phyloP scores from a whole-genome alignment of 208 protist genomes.

The Kentomonas sorsogonicus region DNA sequence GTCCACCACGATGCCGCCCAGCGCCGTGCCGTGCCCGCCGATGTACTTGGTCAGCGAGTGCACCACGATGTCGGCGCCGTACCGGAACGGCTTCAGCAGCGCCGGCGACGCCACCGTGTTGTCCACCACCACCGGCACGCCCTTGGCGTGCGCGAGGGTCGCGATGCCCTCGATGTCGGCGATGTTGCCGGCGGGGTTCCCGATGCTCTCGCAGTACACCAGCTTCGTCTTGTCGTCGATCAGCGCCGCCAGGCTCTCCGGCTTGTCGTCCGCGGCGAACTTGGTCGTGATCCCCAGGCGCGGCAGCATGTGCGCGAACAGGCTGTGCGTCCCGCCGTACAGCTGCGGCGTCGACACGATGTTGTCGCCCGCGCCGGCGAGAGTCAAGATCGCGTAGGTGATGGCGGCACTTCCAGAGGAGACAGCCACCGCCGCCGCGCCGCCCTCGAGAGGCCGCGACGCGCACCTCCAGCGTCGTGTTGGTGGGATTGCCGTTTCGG shows the following conservation, averaged over 20 bases:
- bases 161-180: conserved; percentile 5
- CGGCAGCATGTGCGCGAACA: conserved; percentile 1
- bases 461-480: not conserved
- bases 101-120: conserved; percentile 43
- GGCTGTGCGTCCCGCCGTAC: conserved; percentile 10
- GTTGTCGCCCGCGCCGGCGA: conserved; percentile 1
- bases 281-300: not conserved
- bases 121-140: conserved; percentile 5
- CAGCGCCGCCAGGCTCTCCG: not conserved
- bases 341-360: conserved; percentile 11
- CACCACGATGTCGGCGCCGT: conserved; percentile 84
- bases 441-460: conserved; percentile 7
- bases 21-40: conserved; percentile 8
- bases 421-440: not conserved
- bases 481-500: conserved; percentile 1
- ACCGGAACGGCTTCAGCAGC: conserved; percentile 60
- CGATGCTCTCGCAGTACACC: not conserved
- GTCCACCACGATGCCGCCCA: conserved; percentile 77
- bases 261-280: not conserved
- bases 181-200: conserved; percentile 7
- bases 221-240: conserved; percentile 6
- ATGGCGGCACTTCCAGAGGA: conserved; percentile 5
- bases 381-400: conserved; percentile 5
- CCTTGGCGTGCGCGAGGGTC: conserved; percentile 2
- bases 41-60: conserved; percentile 90